These are phyloP conservation scores for Amanita inopinata DNA, from an alignment of 768 basidiomycete species.

Conservation along the genomic window DNA sequence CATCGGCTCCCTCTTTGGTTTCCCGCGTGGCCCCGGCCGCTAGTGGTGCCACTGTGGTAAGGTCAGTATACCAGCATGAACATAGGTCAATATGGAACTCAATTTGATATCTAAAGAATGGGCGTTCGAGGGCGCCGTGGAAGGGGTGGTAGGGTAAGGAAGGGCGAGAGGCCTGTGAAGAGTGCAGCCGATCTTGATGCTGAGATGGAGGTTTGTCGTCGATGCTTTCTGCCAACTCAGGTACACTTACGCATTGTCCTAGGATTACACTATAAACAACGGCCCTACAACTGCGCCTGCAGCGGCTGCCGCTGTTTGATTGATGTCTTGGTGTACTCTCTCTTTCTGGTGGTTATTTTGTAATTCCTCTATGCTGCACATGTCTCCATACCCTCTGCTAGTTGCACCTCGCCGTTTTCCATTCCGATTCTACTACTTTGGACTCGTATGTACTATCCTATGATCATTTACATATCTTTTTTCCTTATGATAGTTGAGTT, in stretches of 20 bases:
- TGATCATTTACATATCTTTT: slow-evolving; percentile 5
- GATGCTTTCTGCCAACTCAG: neutral
- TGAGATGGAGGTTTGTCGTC: slow-evolving; percentile 80
- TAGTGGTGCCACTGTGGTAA: slow-evolving; percentile 26
- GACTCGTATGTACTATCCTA: slow-evolving; percentile 10
- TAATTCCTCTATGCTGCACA: neutral
- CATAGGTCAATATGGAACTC: too few species aligned
- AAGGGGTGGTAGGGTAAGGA: slow-evolving; percentile 32
- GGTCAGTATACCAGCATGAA: too few species aligned
- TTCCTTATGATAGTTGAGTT: neutral
- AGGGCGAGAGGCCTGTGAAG: slow-evolving; percentile 61
- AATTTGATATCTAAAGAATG: slow-evolving; percentile 1
- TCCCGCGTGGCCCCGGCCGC: slow-evolving; percentile 79
- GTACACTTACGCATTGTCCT: slow-evolving; percentile 2
- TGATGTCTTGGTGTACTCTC: slow-evolving; percentile 12
- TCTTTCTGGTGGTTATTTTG: slow-evolving; percentile 11
- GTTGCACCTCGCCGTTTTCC: slow-evolving; percentile 12
- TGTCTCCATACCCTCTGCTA: slow-evolving; percentile 11
- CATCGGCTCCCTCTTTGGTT: slow-evolving; percentile 48
- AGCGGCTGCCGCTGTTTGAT: slow-evolving; percentile 25
- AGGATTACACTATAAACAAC: slow-evolving; percentile 65
- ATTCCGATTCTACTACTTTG: slow-evolving; percentile 3
- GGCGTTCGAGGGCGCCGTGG: slow-evolving; percentile 32
- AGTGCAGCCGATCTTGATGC: slow-evolving; percentile 88
- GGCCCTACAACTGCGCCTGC: slow-evolving; percentile 26